These are phyloP conservation scores for Chrysoporthe puriensis DNA, from an alignment of 2,329 filamentous ascomycete species.

Conservation along the genomic window DNA sequence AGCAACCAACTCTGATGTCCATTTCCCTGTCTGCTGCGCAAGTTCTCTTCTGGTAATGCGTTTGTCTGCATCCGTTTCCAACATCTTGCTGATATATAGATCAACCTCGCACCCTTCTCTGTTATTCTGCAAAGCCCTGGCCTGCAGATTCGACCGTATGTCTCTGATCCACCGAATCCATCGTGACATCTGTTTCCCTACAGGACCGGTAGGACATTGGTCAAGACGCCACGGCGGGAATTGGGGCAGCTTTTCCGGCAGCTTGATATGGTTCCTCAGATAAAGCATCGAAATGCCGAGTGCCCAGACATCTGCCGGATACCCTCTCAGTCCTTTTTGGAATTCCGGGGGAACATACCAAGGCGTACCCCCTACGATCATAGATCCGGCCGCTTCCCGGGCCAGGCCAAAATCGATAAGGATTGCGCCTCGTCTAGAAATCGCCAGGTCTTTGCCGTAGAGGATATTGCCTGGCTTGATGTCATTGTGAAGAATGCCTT, in stretches of 20 bases:
- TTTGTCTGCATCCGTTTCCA: neutral
- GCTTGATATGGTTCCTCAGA: neutral
- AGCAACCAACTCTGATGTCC: neutral
- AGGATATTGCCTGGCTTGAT: conserved; percentile 11
- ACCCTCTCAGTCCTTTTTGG: neutral
- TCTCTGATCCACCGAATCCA: neutral
- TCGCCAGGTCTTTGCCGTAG: neutral
- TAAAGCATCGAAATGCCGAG: conserved; percentile 2
- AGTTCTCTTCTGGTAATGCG: neutral
- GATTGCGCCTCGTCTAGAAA: neutral
- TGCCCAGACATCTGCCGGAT: neutral
- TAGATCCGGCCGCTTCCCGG: too few relatives aligned
- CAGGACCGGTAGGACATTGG: neutral
- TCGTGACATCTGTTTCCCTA: neutral
- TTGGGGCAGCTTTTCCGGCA: neutral
- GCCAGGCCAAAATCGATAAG: conserved; percentile 8
- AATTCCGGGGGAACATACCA: conserved; percentile 8
- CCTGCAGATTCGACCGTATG: neutral
- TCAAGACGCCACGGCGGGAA: neutral
- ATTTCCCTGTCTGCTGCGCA: neutral
- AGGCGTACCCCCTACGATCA: neutral
- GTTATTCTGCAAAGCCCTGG: neutral
- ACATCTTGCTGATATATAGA: conserved; percentile 1
- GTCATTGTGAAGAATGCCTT: neutral
- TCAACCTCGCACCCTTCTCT: neutral